Base-by-base conservation (phyloP, 495 filamentous ascomycete species). In the Penicillium salamii region DNA sequence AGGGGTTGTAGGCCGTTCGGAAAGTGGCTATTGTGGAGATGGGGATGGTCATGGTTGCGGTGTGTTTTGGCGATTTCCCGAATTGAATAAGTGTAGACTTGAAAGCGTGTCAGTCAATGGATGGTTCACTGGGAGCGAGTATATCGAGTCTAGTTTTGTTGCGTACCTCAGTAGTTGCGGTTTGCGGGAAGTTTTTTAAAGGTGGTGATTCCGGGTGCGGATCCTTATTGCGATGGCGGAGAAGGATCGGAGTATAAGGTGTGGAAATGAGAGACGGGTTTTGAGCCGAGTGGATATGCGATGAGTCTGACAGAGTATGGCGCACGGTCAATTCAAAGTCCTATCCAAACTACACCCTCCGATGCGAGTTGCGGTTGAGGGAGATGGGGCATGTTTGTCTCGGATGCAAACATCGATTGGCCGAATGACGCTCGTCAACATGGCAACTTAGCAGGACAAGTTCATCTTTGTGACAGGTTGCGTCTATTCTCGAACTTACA, bases 1-100 rank as follows among this genome's bases (percentile, higher is more conserved):
- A 99, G 17, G 95, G 95, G 71, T 95, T 95, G 85, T 96, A 97
- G 61, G 77, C 80, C 55, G 89, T 85, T 49, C 80, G 78, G 52
- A 97, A 84, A 59, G 87, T 78, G 61, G 90, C 87, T 71, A 98
- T 86, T 39, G 70, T 71, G 50, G 59, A 58, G 59, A 75, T 52
- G 26, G 73, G 73, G 60, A 76, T 95, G 36, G 96, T 85, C 93
- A 98, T 98, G 50, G 66, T 81, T 65, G 51, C n/a, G 31, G 53
- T 47, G 39, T 13, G n/a, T 11, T 13, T 31, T 28, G 21, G 40
- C 35, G 20, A 20, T 40, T 35, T 21, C 29, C 13, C 14, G 15
- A 18, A 28, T 3, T 8, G 23, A 7, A 3, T n/a, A 15, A 3
- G 12, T 18, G 31, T 11, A 2, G 21, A 23, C 43, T 46, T 7